phyloP scores from a whole-genome alignment of 805 yeast species.

The Kodamaea sagamina region DNA sequence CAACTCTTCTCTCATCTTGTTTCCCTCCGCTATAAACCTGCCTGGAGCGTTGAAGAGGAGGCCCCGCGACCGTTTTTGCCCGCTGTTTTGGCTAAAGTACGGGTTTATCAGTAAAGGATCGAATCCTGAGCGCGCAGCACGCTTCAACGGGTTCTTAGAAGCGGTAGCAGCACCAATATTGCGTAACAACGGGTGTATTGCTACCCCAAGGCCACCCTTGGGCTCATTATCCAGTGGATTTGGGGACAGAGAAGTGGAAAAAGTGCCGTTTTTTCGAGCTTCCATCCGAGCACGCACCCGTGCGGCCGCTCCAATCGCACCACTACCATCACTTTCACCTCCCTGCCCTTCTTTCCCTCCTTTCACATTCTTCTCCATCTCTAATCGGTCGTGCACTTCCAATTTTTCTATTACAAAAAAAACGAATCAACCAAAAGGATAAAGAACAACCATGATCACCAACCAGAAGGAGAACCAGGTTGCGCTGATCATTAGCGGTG shows the following conservation, averaged over 20 bases:
- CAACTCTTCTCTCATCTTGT: constrained; percentile 47
- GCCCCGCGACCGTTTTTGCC: constrained; percentile 27
- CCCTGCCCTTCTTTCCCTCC: not conserved
- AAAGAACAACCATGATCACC: constrained; percentile 5
- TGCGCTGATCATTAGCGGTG: constrained; percentile 9
- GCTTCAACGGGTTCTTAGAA: constrained; percentile 31
- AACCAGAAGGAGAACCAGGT: constrained; percentile 12
- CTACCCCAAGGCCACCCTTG: constrained; percentile 35
- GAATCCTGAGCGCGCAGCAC: constrained; percentile 27
- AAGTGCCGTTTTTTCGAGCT: too few species aligned
- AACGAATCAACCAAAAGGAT: not conserved
- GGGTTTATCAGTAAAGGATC: constrained; percentile 42
- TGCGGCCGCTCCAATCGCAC: not conserved
- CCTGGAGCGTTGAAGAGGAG: constrained; percentile 63
- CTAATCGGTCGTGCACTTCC: not conserved
- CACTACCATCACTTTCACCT: not conserved
- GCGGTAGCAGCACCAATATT: constrained; percentile 27
- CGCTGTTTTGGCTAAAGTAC: constrained; percentile 31
- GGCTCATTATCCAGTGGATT: constrained; percentile 2
- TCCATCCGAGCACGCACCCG: not conserved
- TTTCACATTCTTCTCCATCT: not conserved
- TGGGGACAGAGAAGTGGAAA: too few species aligned
- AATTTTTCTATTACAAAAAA: not conserved
- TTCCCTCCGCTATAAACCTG: constrained; percentile 57
- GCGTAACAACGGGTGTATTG: constrained; percentile 41